phyloP scores from a whole-genome alignment of 2,329 filamentous ascomycete species.

The Blastomyces silverae region DNA sequence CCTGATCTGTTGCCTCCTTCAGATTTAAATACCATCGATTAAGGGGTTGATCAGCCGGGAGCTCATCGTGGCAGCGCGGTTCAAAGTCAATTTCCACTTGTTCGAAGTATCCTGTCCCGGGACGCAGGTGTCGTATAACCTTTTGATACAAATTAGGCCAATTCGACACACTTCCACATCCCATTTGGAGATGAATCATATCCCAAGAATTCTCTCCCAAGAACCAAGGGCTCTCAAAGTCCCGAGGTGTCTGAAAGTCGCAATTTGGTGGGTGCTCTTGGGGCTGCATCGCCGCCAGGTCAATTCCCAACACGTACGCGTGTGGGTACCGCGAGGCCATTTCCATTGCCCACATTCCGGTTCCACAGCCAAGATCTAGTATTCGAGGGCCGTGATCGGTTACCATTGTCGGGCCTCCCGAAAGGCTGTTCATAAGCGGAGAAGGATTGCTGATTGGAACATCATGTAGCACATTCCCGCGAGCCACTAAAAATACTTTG shows the following conservation, averaged over 20 bases:
- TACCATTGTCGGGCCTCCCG: constrained; percentile 13
- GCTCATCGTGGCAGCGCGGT: constrained; percentile 55
- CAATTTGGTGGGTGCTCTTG: constrained; percentile 63
- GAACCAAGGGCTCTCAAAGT: constrained; percentile 72
- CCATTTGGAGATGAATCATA: constrained; percentile 73
- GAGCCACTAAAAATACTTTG: constrained; percentile 63
- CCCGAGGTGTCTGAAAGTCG: constrained; percentile 59
- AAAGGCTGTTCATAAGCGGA: constrained; percentile 3
- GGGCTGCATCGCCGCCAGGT: constrained; percentile 58
- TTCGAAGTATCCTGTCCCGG: constrained; percentile 69
- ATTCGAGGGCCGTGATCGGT: constrained; percentile 38
- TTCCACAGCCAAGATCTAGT: constrained; percentile 70
- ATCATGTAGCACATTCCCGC: constrained; percentile 44
- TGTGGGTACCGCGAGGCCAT: constrained; percentile 63
- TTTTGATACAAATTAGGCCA: constrained; percentile 71
- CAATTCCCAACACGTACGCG: constrained; percentile 55
- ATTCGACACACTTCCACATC: constrained; percentile 67
- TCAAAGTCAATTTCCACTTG: constrained; percentile 83
- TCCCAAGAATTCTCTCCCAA: constrained; percentile 65
- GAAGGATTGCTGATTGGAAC: constrained; percentile 28
- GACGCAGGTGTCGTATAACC: constrained; percentile 65
- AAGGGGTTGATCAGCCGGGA: constrained; percentile 45
- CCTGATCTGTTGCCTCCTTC: constrained; percentile 59
- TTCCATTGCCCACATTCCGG: constrained; percentile 85
- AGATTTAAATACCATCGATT: constrained; percentile 64